phyloP scores from a whole-genome alignment of 441 rosid genomes.

The Viola pubescens region DNA sequence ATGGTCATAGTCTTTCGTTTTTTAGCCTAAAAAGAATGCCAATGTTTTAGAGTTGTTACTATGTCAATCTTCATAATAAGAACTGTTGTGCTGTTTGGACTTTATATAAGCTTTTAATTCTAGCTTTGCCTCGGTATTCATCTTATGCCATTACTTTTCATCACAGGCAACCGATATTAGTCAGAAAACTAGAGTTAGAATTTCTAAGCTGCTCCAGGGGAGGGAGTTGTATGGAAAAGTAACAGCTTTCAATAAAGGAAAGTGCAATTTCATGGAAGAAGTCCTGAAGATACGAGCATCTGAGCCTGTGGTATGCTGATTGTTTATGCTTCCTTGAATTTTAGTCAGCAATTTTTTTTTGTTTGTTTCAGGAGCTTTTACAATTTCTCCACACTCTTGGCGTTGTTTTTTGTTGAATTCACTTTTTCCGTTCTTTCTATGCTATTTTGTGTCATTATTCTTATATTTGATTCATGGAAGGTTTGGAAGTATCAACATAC shows the following conservation, averaged over 20 bases:
- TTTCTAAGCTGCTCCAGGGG: conserved; percentile 37
- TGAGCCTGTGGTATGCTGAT: conserved; percentile 41
- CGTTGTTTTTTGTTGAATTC: no score
- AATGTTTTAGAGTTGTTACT: no score
- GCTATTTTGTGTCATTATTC: neutral
- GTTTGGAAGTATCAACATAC: conserved; percentile 41
- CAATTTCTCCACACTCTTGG: neutral
- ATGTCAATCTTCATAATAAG: no score
- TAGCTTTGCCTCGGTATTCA: no score
- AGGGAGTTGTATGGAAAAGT: conserved; percentile 54
- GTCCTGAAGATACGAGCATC: conserved; percentile 43
- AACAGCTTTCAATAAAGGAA: conserved; percentile 27
- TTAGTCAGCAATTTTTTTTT: neutral
- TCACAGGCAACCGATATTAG: conserved; percentile 24
- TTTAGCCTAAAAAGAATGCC: no score
- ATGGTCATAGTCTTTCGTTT: no score
- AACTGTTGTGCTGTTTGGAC: no score
- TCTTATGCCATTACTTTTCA: neutral
- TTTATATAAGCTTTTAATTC: no score
- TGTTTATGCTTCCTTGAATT: neutral
- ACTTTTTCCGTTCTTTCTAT: neutral
- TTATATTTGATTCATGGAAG: conserved; percentile 21
- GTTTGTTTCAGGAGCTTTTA: neutral
- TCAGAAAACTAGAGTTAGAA: conserved; percentile 24
- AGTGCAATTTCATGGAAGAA: conserved; percentile 48